A percentile compares a stretch with the other conserved stretches of the same genome.
These are phyloP conservation scores for Fusarium hostae DNA, from an alignment of 2,329 filamentous ascomycete species.

Conservation along the genomic window DNA sequence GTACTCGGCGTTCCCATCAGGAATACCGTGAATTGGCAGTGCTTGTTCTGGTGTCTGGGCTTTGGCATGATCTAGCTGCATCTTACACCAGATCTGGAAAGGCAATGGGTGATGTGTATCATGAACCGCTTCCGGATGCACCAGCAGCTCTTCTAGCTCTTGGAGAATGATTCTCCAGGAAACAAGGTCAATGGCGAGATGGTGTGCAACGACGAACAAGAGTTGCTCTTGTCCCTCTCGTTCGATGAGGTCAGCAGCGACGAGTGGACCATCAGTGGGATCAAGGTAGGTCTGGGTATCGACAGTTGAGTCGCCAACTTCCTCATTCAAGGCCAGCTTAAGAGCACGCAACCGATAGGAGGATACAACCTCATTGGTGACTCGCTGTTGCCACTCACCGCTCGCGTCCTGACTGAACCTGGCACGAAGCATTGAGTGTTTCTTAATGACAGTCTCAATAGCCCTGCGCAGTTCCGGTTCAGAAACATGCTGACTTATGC, in stretches of 20 bases:
- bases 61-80: slow-evolving; percentile 43
- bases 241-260: slow-evolving; percentile 28
- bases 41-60: slow-evolving; percentile 40
- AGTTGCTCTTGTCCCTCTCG: slow-evolving; percentile 37
- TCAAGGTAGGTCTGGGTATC: slow-evolving; percentile 33
- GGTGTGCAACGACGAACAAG: slow-evolving; percentile 51
- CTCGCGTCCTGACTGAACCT: not conserved
- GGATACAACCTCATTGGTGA: not conserved
- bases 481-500: slow-evolving; percentile 1
- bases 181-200: slow-evolving; percentile 57
- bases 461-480: slow-evolving; percentile 13
- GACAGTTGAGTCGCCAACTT: not conserved
- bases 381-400: slow-evolving; percentile 24
- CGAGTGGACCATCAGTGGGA: not conserved
- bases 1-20: slow-evolving; percentile 36
- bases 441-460: slow-evolving; percentile 8
- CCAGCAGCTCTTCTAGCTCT: slow-evolving; percentile 51
- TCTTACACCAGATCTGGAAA: slow-evolving; percentile 54
- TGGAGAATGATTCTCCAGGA: slow-evolving; percentile 56
- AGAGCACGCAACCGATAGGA: slow-evolving; percentile 26
- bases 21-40: slow-evolving; percentile 20
- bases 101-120: slow-evolving; percentile 31
- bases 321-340: not conserved
- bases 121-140: slow-evolving; percentile 3
- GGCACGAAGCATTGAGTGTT: slow-evolving; percentile 38